Conservation (phyloP, 2,329 filamentous ascomycete species). For the Bipolaris cookei region DNA sequence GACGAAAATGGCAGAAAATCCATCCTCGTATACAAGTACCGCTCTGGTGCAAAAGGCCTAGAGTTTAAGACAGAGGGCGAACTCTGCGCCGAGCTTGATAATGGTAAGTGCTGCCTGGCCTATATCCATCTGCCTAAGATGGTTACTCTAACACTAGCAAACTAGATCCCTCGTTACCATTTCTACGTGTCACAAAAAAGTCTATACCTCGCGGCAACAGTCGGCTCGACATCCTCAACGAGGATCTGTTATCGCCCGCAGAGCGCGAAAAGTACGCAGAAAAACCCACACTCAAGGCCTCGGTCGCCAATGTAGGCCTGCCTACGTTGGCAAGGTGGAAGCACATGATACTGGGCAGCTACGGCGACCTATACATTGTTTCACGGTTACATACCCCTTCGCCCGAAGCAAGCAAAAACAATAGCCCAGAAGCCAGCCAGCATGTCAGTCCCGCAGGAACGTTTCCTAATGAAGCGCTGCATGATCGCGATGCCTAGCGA, state of each 20-base stretch:
- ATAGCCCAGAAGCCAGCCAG: constrained; percentile 48
- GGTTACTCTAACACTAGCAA: constrained; percentile 31
- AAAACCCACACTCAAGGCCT: constrained; percentile 55
- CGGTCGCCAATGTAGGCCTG: constrained; percentile 56
- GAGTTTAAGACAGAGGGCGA: constrained; percentile 54
- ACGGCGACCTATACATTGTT: constrained; percentile 58
- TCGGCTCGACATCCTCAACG: constrained; percentile 54
- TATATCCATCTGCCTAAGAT: not conserved
- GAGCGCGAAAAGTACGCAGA: constrained; percentile 50
- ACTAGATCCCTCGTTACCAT: constrained; percentile 49
- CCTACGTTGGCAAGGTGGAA: constrained; percentile 55
- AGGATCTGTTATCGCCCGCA: constrained; percentile 51
- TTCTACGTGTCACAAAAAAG: constrained; percentile 55
- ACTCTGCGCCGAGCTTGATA: constrained; percentile 50
- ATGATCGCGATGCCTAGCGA: constrained; percentile 22
- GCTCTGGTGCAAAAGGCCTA: constrained; percentile 48
- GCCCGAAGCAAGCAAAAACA: constrained; percentile 47
- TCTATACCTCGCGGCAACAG: constrained; percentile 55
- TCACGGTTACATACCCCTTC: constrained; percentile 48
- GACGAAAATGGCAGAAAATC: constrained; percentile 52
- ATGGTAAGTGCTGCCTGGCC: constrained; percentile 34
- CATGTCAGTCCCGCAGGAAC: constrained; percentile 46
- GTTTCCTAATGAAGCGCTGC: constrained; percentile 39
- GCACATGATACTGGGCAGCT: constrained; percentile 54
- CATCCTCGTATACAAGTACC: constrained; percentile 56